A percentile compares a stretch with the other conserved stretches of the same genome.
phyloP scores from a whole-genome alignment of 345 rosid genomes.

The Isatis tinctoria region DNA sequence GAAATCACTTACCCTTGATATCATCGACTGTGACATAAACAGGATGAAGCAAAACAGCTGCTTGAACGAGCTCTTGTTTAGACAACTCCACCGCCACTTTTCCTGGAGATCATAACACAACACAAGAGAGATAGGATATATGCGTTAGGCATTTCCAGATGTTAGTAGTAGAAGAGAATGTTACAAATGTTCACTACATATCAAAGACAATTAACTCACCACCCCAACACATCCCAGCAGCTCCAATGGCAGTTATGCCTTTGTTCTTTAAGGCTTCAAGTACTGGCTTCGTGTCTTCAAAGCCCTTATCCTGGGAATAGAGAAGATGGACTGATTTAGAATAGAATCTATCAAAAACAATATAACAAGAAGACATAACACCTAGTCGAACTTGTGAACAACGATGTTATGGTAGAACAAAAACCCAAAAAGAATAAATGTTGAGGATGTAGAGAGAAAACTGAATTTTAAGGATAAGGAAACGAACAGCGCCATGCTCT shows the following conservation, averaged over 20 bases:
- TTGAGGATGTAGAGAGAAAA: background rate
- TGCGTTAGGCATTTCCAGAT: background rate
- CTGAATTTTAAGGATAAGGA: background rate
- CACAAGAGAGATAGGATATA: background rate
- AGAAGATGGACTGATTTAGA: background rate
- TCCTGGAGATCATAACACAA: slow-evolving; percentile 41
- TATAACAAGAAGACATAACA: slow-evolving; percentile 7
- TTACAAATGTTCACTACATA: background rate
- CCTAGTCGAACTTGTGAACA: background rate
- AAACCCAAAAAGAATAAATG: too few species aligned
- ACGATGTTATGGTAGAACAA: too few species aligned
- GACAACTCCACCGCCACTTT: slow-evolving; percentile 72
- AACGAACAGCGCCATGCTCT: slow-evolving; percentile 63
- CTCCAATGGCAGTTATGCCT: slow-evolving; percentile 58
- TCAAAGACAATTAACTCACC: slow-evolving; percentile 31
- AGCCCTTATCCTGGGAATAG: slow-evolving; percentile 58
- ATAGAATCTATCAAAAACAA: background rate
- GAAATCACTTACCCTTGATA: slow-evolving; percentile 49
- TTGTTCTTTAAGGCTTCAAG: slow-evolving; percentile 58
- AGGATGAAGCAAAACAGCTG: slow-evolving; percentile 76
- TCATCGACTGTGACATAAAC: slow-evolving; percentile 56
- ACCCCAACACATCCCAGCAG: slow-evolving; percentile 72
- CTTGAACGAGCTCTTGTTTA: slow-evolving; percentile 52
- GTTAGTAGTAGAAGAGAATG: background rate
- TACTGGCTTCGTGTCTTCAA: slow-evolving; percentile 65